These are phyloP conservation scores for Clarireedia paspali DNA, from an alignment of 2,329 filamentous ascomycete genomes.

Conservation along the genomic window DNA sequence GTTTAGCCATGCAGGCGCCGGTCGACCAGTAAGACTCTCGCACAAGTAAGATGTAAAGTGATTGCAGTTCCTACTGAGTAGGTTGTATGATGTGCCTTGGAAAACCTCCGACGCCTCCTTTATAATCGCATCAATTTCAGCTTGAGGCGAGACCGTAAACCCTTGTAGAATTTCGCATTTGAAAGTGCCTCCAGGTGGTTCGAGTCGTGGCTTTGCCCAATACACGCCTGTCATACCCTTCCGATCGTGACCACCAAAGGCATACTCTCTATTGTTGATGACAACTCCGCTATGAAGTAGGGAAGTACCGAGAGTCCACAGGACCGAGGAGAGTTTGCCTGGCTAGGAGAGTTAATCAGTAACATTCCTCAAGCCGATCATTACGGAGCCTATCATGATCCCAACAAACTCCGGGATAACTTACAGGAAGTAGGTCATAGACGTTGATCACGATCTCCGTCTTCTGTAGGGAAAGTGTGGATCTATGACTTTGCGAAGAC, in stretches of 20 bases:
- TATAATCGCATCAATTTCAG: constrained; percentile 66
- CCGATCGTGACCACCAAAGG: constrained; percentile 74
- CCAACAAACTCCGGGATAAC: constrained; percentile 7
- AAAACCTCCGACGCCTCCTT: constrained; percentile 64
- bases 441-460: constrained; percentile 70
- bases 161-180: constrained; percentile 69
- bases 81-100: constrained; percentile 68
- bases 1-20: constrained; percentile 71
- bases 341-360: constrained; percentile 40
- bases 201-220: constrained; percentile 65
- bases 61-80: constrained; percentile 80
- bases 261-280: constrained; percentile 73
- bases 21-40: constrained; percentile 60
- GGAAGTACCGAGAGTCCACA: constrained; percentile 72
- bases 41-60: constrained; percentile 78
- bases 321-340: constrained; percentile 63
- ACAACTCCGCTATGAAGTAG: constrained; percentile 79
- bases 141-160: constrained; percentile 60
- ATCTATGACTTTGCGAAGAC: constrained; percentile 42
- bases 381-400: not conserved
- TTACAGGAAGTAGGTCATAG: constrained; percentile 68
- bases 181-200: constrained; percentile 73
- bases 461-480: constrained; percentile 61
- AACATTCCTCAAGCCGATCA: not conserved
- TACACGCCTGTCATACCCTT: constrained; percentile 70